Conservation (phyloP, 192 early-diverging fungal species). For the Phlyctochytrium arcticum region DNA sequence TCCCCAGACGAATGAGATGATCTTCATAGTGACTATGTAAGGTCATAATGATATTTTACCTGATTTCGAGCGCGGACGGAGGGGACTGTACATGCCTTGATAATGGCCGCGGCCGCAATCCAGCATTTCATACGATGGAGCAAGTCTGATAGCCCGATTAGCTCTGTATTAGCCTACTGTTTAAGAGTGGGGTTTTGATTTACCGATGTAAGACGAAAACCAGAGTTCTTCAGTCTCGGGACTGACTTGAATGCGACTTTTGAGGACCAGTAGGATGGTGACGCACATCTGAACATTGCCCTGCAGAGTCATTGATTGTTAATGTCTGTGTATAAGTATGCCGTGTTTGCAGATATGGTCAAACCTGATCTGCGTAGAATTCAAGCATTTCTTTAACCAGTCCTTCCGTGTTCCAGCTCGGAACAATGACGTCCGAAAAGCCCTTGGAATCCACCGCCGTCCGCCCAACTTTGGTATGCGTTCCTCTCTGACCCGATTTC, state of each 20-base stretch:
- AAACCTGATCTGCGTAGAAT: slow-evolving; percentile 72
- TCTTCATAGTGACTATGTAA: no score
- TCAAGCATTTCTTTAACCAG: slow-evolving; percentile 57
- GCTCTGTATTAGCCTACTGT: background rate
- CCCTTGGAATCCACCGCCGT: background rate
- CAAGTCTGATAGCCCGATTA: slow-evolving; percentile 44
- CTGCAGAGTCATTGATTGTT: slow-evolving; percentile 3
- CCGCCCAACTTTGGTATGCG: no score
- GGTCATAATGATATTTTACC: no score
- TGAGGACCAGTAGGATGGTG: slow-evolving; percentile 57
- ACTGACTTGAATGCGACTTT: slow-evolving; percentile 36
- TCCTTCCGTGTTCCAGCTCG: slow-evolving; percentile 31
- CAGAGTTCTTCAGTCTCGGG: slow-evolving; percentile 57
- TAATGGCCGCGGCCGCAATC: slow-evolving; percentile 57
- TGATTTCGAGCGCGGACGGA: slow-evolving; percentile 45
- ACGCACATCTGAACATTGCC: slow-evolving; percentile 82
- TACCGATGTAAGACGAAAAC: slow-evolving; percentile 69
- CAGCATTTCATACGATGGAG: slow-evolving; percentile 69
- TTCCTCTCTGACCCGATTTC: background rate
- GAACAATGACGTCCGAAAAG: slow-evolving; percentile 27
- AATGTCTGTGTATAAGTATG: background rate
- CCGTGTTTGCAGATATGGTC: background rate
- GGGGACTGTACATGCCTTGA: slow-evolving; percentile 48
- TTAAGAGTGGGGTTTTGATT: background rate
- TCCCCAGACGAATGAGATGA: no score